Evolutionary conservation across 441 rosid genomes (phyloP).

Genomic region (Pelargonium citronellum): DNA sequence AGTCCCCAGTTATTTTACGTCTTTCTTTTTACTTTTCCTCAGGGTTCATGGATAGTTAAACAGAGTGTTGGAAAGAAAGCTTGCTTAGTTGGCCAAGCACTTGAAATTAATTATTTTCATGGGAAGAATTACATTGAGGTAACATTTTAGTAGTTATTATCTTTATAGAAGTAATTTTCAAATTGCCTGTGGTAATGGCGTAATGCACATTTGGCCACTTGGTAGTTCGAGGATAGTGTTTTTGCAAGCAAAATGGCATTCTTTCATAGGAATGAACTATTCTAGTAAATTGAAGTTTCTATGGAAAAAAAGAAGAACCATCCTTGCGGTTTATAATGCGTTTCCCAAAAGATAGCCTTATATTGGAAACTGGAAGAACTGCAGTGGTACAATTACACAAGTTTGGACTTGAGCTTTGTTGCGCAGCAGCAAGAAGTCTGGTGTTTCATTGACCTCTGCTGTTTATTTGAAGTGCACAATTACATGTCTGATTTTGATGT

Average conservation of each 20-base stretch:
- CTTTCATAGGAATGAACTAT: too few species aligned
- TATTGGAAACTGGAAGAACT: too few species aligned
- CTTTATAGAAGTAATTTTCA: not conserved
- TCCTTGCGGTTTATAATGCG: too few species aligned
- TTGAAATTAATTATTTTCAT: slow-evolving; percentile 78
- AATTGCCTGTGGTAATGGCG: slow-evolving; percentile 2
- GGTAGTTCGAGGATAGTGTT: too few species aligned
- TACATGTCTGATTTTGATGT: not conserved
- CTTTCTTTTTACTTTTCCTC: slow-evolving; percentile 23
- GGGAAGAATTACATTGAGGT: slow-evolving; percentile 95
- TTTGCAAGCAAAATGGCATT: too few species aligned
- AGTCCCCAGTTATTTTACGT: not conserved
- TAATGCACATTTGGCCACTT: too few species aligned
- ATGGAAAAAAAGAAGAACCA: too few species aligned
- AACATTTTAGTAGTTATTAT: not conserved
- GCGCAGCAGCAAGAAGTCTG: too few species aligned
- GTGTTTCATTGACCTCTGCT: not conserved
- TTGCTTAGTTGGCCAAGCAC: slow-evolving; percentile 89
- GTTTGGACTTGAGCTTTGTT: too few species aligned
- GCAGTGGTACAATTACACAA: too few species aligned
- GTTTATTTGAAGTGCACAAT: not conserved
- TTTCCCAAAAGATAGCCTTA: too few species aligned
- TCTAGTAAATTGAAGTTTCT: too few species aligned
- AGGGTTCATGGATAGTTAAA: slow-evolving; percentile 99
- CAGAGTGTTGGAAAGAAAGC: slow-evolving; percentile 98